Evolutionary conservation across 2,329 filamentous ascomycete species (phyloP).

Genomic region (Apiospora pterosperma): DNA sequence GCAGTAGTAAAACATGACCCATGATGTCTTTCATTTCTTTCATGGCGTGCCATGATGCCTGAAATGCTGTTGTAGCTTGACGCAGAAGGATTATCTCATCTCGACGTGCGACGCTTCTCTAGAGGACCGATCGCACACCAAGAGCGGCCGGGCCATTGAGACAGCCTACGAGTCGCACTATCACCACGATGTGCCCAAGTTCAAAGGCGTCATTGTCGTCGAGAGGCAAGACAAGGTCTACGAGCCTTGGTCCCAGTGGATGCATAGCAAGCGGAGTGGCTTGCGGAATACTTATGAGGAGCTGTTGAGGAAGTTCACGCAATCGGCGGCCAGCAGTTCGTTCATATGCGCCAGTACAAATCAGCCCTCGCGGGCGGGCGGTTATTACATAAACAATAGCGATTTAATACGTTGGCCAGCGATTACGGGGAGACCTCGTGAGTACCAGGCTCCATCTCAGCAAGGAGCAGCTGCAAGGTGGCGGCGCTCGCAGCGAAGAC

Average conservation of each 20-base stretch:
- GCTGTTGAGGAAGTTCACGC: background rate
- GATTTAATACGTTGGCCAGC: no score
- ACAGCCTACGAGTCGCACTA: slow-evolving; percentile 12
- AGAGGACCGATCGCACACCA: slow-evolving; percentile 11
- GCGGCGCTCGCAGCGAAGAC: background rate
- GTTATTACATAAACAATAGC: no score
- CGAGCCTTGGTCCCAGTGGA: slow-evolving; percentile 18
- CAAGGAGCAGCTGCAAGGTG: background rate
- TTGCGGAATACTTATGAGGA: slow-evolving; percentile 2
- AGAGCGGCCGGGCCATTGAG: slow-evolving; percentile 14
- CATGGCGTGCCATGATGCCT: background rate
- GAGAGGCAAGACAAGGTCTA: slow-evolving; percentile 15
- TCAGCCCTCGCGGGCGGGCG: no score
- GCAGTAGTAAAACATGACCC: background rate
- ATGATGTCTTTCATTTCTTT: background rate
- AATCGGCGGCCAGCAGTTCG: no score
- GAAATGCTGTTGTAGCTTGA: slow-evolving; percentile 5
- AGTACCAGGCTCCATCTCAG: background rate
- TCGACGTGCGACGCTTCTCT: slow-evolving; percentile 14
- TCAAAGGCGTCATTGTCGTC: slow-evolving; percentile 13
- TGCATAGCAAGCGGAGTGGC: slow-evolving; percentile 16
- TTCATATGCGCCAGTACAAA: no score
- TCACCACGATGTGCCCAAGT: slow-evolving; percentile 11
- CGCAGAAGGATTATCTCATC: slow-evolving; percentile 8
- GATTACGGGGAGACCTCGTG: no score